These are phyloP conservation scores for Phytopythium delawarense DNA, from an alignment of 352 stramenopile genomes.

Conservation along the genomic window DNA sequence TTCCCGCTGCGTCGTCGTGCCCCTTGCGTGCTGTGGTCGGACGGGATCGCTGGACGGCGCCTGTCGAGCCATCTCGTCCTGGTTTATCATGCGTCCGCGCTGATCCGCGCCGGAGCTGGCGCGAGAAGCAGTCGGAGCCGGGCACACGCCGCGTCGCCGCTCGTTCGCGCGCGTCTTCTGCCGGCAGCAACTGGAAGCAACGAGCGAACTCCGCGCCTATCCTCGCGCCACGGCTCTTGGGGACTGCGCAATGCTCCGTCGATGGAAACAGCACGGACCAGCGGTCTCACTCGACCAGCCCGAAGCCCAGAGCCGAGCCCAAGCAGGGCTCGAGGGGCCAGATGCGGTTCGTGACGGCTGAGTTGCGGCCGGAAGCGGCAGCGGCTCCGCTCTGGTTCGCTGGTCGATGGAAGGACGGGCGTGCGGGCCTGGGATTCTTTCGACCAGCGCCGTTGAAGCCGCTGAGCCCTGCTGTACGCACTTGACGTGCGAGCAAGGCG, in stretches of 20 bases:
- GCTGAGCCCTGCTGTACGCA: neutral
- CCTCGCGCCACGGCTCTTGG: neutral
- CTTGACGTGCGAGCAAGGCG: neutral
- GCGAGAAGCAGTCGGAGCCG: neutral
- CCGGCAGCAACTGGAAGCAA: neutral
- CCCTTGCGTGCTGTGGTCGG: neutral
- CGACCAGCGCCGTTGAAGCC: neutral
- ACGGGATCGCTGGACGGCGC: neutral
- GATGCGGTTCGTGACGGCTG: neutral
- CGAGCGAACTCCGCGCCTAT: neutral
- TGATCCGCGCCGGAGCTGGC: too few species aligned
- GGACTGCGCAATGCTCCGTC: neutral
- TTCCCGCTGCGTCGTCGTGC: neutral
- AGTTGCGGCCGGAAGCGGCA: neutral
- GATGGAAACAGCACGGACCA: neutral
- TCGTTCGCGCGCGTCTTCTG: neutral
- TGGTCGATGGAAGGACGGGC: neutral
- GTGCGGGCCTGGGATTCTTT: neutral
- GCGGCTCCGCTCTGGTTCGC: neutral
- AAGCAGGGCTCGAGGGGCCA: neutral
- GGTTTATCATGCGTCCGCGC: neutral
- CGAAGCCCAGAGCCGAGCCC: neutral
- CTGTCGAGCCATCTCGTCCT: conserved; percentile 1
- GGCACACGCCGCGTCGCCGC: neutral
- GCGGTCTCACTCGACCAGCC: neutral